phyloP scores from a whole-genome alignment of 768 basidiomycete genomes.

The Serendipita vermifera region DNA sequence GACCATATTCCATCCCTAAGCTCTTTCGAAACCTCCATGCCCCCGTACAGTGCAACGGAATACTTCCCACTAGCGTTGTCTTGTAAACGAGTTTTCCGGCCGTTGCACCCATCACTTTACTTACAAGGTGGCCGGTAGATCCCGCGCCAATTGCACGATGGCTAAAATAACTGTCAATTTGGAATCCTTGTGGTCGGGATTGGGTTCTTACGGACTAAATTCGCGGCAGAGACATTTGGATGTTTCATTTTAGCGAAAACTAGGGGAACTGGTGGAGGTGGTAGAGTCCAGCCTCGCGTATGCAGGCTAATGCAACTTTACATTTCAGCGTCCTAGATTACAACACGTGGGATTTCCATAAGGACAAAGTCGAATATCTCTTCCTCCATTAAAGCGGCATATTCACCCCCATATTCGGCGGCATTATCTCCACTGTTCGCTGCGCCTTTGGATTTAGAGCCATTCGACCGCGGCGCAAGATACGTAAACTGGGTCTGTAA shows the following conservation, averaged over 20 bases:
- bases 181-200: background rate
- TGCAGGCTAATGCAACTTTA: no score
- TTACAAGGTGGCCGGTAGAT: background rate
- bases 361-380: slow-evolving; percentile 93
- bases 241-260: no score
- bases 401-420: slow-evolving; percentile 80
- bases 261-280: no score
- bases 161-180: background rate
- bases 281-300: no score
- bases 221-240: slow-evolving; percentile 5
- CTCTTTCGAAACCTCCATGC: background rate
- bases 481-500: slow-evolving; percentile 73
- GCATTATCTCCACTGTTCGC: slow-evolving; percentile 27
- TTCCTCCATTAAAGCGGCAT: slow-evolving; percentile 83
- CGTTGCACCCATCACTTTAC: background rate
- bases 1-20: background rate
- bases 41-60: background rate
- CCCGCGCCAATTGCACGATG: background rate
- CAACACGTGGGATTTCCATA: slow-evolving; percentile 87
- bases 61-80: background rate
- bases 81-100: background rate
- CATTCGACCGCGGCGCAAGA: slow-evolving; percentile 55
- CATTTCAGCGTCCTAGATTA: no score
- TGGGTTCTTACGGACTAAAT: background rate
- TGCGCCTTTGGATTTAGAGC: slow-evolving; percentile 31